Percentiles rank a stretch among this genome's conserved stretches.
Conservation (phyloP, 2,329 filamentous ascomycete genomes). For the Metarhizium brunneum region DNA sequence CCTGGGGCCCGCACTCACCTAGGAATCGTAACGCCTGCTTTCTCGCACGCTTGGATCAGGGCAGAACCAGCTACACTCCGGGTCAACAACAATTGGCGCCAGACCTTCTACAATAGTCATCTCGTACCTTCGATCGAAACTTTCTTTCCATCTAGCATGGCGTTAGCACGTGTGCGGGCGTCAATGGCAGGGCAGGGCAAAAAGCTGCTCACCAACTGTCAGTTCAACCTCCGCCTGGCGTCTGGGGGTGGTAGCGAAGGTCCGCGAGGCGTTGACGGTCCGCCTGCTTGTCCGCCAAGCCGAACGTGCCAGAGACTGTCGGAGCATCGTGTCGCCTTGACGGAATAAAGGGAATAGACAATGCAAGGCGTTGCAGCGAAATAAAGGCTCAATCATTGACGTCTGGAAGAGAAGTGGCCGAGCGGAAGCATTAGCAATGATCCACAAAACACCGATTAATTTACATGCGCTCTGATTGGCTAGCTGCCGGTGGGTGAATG, state of each 20-base stretch:
- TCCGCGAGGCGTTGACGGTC: slow-evolving; percentile 54
- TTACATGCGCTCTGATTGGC: slow-evolving; percentile 35
- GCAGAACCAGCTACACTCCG: slow-evolving; percentile 70
- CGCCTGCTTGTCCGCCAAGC: slow-evolving; percentile 55
- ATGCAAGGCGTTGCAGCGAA: slow-evolving; percentile 26
- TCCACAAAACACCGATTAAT: slow-evolving; percentile 28
- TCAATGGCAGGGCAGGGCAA: slow-evolving; percentile 21
- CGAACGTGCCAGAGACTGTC: slow-evolving; percentile 59
- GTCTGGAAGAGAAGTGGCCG: slow-evolving; percentile 28
- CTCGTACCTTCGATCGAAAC: slow-evolving; percentile 86
- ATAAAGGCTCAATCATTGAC: slow-evolving; percentile 31
- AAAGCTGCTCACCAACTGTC: slow-evolving; percentile 62
- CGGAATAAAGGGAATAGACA: slow-evolving; percentile 32
- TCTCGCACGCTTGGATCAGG: slow-evolving; percentile 98
- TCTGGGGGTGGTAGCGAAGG: slow-evolving; percentile 72
- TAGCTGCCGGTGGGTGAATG: slow-evolving; percentile 2
- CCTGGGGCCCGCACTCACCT: slow-evolving; percentile 40
- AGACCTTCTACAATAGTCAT: slow-evolving; percentile 10
- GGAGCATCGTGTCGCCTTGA: slow-evolving; percentile 58
- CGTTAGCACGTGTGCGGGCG: slow-evolving; percentile 20
- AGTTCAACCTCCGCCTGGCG: slow-evolving; percentile 90
- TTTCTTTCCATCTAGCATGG: slow-evolving; percentile 78
- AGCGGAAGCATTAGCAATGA: slow-evolving; percentile 26
- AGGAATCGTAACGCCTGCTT: slow-evolving; percentile 83
- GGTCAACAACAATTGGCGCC: slow-evolving; percentile 24